Conservation (phyloP, 2,329 filamentous ascomycete species). For the Harringtonia lauricola region DNA sequence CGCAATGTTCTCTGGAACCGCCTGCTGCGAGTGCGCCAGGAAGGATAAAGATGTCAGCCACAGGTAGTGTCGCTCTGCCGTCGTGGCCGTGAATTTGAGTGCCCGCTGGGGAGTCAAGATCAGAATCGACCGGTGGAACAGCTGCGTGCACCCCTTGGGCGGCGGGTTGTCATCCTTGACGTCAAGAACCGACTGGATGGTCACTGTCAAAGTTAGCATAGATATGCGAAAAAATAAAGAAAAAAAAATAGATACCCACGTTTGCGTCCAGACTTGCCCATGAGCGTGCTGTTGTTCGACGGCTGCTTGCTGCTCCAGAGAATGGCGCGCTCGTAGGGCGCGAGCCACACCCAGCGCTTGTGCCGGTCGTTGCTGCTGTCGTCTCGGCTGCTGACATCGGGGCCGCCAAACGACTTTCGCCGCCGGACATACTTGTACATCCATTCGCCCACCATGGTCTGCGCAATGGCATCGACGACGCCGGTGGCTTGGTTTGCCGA, state of each 20-base stretch:
- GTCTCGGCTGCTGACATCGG: conserved; percentile 55
- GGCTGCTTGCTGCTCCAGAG: conserved; percentile 99
- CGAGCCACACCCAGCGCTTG: conserved; percentile 97
- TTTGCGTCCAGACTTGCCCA: conserved; percentile 93
- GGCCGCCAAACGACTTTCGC: conserved; percentile 81
- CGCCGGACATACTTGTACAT: conserved; percentile 86
- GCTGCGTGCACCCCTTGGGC: conserved; percentile 53
- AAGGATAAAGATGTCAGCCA: conserved; percentile 95
- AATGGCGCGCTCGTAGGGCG: conserved; percentile 88
- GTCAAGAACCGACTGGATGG: conserved; percentile 91
- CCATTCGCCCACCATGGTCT: conserved; percentile 97
- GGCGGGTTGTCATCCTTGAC: conserved; percentile 87
- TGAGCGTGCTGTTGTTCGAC: conserved; percentile 70
- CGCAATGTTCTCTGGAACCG: conserved; percentile 61
- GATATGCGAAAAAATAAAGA: conserved; percentile 14
- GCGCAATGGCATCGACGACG: conserved; percentile 92
- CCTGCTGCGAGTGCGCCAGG: conserved; percentile 78
- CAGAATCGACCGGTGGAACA: conserved; percentile 89
- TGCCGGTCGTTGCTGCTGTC: conserved; percentile 70
- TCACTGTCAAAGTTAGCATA: conserved; percentile 54
- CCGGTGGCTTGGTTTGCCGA: conserved; percentile 57
- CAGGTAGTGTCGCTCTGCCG: conserved; percentile 77
- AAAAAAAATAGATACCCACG: conserved; percentile 45
- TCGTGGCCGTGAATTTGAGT: conserved; percentile 83
- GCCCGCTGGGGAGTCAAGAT: conserved; percentile 90